These are phyloP conservation scores for Fusarium phyllophilum DNA, from an alignment of 2,329 filamentous ascomycete genomes.

Conservation along the genomic window DNA sequence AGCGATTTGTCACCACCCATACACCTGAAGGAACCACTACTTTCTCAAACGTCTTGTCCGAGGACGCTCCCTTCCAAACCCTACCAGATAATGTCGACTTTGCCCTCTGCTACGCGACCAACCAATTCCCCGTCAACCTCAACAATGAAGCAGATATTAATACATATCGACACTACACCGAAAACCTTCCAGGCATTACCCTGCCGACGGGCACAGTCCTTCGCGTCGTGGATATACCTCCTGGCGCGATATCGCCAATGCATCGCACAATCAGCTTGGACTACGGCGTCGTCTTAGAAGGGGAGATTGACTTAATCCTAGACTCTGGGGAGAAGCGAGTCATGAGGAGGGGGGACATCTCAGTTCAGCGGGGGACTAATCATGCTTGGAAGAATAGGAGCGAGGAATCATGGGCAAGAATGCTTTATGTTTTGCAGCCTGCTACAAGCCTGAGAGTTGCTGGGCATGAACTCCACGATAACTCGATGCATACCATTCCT, in stretches of 20 bases:
- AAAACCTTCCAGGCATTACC: background rate
- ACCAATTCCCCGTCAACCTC: background rate
- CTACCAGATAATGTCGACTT: constrained; percentile 2
- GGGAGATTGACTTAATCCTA: background rate
- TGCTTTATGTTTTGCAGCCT: background rate
- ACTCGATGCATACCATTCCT: background rate
- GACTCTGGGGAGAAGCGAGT: background rate
- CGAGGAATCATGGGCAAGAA: background rate
- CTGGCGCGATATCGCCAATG: background rate
- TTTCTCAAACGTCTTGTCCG: background rate
- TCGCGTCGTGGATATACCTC: background rate
- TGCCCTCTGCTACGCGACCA: background rate
- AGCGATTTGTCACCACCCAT: background rate
- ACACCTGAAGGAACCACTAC: background rate
- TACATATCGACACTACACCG: background rate
- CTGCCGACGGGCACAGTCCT: background rate
- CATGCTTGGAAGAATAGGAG: constrained; percentile 1
- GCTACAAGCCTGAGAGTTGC: background rate
- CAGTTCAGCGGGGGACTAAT: background rate
- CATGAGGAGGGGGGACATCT: background rate
- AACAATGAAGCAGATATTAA: background rate
- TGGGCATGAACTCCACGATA: background rate
- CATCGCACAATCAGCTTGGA: background rate
- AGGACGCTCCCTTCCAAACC: background rate
- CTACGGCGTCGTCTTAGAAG: background rate